Conservation (phyloP, 495 filamentous ascomycete species). For the Terfezia boudieri region DNA sequence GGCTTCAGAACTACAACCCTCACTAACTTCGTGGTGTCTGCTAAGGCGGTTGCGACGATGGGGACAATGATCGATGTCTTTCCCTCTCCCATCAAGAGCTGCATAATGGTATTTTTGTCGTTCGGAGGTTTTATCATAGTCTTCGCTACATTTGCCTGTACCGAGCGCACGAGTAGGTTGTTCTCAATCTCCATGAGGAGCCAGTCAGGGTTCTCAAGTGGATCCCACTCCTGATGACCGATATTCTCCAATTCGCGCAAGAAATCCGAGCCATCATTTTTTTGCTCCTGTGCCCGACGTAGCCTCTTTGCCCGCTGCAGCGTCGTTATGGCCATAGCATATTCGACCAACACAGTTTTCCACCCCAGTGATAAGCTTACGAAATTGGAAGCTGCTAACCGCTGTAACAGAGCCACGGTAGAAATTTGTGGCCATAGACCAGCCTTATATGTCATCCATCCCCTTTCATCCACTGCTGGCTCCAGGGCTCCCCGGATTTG, state of each 20-base stretch:
- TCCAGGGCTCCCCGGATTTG: neutral
- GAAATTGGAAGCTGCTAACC: slow-evolving; percentile 24
- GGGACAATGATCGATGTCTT: slow-evolving; percentile 53
- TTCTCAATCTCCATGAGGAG: slow-evolving; percentile 43
- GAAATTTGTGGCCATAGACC: slow-evolving; percentile 32
- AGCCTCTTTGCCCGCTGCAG: slow-evolving; percentile 27
- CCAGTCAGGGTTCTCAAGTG: slow-evolving; percentile 30
- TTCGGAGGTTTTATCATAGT: slow-evolving; percentile 32
- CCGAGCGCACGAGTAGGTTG: slow-evolving; percentile 36
- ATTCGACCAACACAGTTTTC: slow-evolving; percentile 24
- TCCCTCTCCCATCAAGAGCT: slow-evolving; percentile 57
- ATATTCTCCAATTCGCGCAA: slow-evolving; percentile 18
- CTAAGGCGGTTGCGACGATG: slow-evolving; percentile 33
- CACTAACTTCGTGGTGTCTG: slow-evolving; percentile 29
- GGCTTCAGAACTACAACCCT: slow-evolving; percentile 41
- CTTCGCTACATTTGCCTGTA: slow-evolving; percentile 34
- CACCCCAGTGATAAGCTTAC: slow-evolving; percentile 22
- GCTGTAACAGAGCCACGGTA: slow-evolving; percentile 28
- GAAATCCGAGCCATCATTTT: too few relatives aligned
- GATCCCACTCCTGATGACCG: slow-evolving; percentile 32
- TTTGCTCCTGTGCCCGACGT: neutral
- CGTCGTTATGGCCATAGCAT: slow-evolving; percentile 24
- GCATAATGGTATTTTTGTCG: slow-evolving; percentile 32
- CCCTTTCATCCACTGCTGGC: neutral
- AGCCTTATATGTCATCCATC: neutral